Evolutionary conservation across 257 asterid genomes (phyloP), one percentile per base, ranked within the genome.

Genomic region (Solanum chilense): DNA sequence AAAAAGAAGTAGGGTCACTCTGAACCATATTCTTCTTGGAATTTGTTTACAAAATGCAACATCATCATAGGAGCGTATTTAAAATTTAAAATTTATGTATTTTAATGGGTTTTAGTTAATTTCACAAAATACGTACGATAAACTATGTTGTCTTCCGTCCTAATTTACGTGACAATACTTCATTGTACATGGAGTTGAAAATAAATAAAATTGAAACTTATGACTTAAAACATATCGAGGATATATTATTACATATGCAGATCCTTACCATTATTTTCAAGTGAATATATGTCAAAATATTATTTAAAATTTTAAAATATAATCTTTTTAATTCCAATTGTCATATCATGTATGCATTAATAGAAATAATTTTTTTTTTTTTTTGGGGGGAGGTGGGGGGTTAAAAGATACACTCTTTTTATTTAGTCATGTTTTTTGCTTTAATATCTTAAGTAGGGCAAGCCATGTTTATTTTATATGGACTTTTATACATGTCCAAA

Each of bases 401-500:
- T 44, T 56, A 25, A 83, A 83, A 35, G 33, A 75, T 75, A 3
- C 15, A 25, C 49, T 70, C 37, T 60, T 45, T 56, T 62, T 14
- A 69, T 29, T 16, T 33, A 66, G 41, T 58, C 44, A 21, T 7
- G 21, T 56, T 68, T 68, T 71, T 76, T 47, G 76, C 35, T 25
- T 62, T 62, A 74, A 86, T 73, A 60, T 23, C 16, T 47, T 41
- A 68, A 84, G 87, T 86, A 42, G 42, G 88, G 85, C 41, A 56
- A 71, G 82, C 62, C 64, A 73, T 73, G 74, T 80, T 83, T 44
- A 56, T 81, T 62, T 88, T 82, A 69, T 82, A 69, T 81, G 88
- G 87, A 81, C 73, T 56, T 82, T 84, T 56, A 52, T 73, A 66
- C 71, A 83, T 88, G 90, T 81, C 88, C 89, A 52, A 12, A 0